Evolutionary conservation across 345 rosid species (phyloP), one percentile per base, ranked within the genome.

Genomic region (Aegle marmelos): DNA sequence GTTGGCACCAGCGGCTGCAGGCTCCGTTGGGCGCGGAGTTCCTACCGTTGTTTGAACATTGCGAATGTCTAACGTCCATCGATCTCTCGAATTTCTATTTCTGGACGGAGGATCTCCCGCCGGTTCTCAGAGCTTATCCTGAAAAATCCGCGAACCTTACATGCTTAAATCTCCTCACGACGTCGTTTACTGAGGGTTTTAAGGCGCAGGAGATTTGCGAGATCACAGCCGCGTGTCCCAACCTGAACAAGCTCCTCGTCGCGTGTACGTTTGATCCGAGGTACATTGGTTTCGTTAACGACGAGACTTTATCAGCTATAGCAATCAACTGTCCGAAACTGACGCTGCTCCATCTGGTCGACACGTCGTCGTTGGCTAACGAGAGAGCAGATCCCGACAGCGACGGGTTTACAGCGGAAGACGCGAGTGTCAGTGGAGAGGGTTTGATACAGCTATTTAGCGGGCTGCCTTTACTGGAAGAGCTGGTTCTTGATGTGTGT

Each of bases 51-150:
- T 88, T 94, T 75, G 84, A 85, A 74, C 87, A 86, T 74, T 91
- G 95, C 78, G 73, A 25, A 22, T 75, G 41, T 7, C 85, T 96
- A 2, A 74, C 73, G 9, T 85, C 82, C 6, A 75, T 96, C 1
- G 98, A 91, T 80, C 87, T 94, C 60, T 94, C 99, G 10, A 78
- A 37, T 37, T 96, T 96, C 74, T 96, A 92, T 73, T 91, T 89
- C 90, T 96, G 94, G 98, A 89, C 97, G 1, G 99, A 96, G 73
- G 98, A 96, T 68, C 81, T 96, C 6, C 97, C 97, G 36, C 94
- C 95, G 33, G 97, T 86, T 41, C 90, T 96, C 39, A 90, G 81
- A 68, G 82, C 79, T 1, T 84, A 80, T 69, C 86, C 94, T 9
- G 71, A 74, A 4, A 83, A 83, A 5, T 86, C 97, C 2, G 83